Conservation (phyloP, 2,329 filamentous ascomycete species). For the Colletotrichum gigasporum region DNA sequence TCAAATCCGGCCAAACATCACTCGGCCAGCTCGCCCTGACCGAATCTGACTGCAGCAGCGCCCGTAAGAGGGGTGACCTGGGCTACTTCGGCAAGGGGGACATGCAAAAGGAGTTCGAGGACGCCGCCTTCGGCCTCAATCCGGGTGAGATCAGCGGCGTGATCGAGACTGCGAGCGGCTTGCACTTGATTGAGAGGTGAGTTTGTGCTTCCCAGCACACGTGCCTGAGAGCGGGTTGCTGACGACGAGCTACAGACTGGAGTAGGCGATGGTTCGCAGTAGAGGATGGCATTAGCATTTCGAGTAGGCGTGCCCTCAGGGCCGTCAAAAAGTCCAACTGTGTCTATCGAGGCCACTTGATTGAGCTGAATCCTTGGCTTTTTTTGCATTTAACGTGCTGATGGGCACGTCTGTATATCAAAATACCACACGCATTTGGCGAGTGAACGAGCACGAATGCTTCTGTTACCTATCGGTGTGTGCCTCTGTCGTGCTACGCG, state of each 20-base stretch:
- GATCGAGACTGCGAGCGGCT: slow-evolving; percentile 90
- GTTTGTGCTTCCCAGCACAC: slow-evolving; percentile 21
- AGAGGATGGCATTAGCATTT: background rate
- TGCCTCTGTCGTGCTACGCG: background rate
- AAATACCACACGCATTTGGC: slow-evolving; percentile 22
- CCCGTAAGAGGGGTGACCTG: slow-evolving; percentile 91
- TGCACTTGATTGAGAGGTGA: slow-evolving; percentile 96
- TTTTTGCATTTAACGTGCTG: slow-evolving; percentile 1
- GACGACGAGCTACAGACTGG: slow-evolving; percentile 72
- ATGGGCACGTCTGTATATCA: slow-evolving; percentile 23
- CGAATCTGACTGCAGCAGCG: slow-evolving; percentile 96
- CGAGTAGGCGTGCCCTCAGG: background rate
- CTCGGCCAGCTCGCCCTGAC: slow-evolving; percentile 86
- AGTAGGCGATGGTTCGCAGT: slow-evolving; percentile 36
- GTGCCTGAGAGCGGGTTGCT: background rate
- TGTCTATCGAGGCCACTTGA: background rate
- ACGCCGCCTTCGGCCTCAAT: slow-evolving; percentile 90
- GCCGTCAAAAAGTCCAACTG: slow-evolving; percentile 8
- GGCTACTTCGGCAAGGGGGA: slow-evolving; percentile 94
- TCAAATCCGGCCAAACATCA: slow-evolving; percentile 72
- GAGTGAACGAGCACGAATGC: background rate
- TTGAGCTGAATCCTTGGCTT: background rate
- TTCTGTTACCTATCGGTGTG: background rate
- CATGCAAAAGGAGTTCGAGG: slow-evolving; percentile 99
- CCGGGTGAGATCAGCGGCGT: slow-evolving; percentile 87